Base-by-base conservation (phyloP, 140 eudicot species). In the Flaveria floridana region DNA sequence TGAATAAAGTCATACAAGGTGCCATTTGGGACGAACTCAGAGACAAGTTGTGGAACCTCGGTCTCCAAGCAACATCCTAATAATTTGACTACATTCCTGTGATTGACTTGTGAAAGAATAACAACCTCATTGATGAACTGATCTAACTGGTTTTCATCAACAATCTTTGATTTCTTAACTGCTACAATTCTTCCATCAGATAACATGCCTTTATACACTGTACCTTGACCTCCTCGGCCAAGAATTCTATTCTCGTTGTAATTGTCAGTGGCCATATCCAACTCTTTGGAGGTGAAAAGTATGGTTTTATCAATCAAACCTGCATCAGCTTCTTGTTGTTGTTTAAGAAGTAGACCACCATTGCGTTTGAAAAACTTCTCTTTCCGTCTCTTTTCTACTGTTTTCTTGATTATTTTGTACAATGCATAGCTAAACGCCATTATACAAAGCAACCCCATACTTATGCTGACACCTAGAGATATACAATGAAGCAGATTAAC, bases 61-160 rank as follows among this genome's bases (percentile, higher is more conserved):
- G 67, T 25, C 41, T 61, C 67, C 0, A 61, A 19, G 26, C 70
- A 65, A 16, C 70, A 65, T 30, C 70, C 70, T 4, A 65, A 37
- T 37, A 65, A 15, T 65, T 65, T 37, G 51, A 65, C 70, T 0
- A 65, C 70, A 37, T 65, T 65, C 50, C 50, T 65, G 8, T 65
- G 70, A 34, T 65, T 65, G 70, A 65, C 70, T 65, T 65, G 70
- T 65, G 70, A 65, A 39, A 65, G 42, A 61, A 61, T 61, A 10
- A 61, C 42, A 25, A 61, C 67, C 18, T 61, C 67, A 61, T 61
- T 61, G 67, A 61, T 61, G 19, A 61, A 61, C 67, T 26, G 67
- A 25, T 26, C 67, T 23, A 23, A 23, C 18, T 61, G 67, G 41
- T 4, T 61, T 25, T 26, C 67, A 61, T 61, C 41, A 13, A 61